These are phyloP conservation scores for Umbelopsis vinacea DNA, from an alignment of 192 early-diverging fungal species.

Conservation along the genomic window DNA sequence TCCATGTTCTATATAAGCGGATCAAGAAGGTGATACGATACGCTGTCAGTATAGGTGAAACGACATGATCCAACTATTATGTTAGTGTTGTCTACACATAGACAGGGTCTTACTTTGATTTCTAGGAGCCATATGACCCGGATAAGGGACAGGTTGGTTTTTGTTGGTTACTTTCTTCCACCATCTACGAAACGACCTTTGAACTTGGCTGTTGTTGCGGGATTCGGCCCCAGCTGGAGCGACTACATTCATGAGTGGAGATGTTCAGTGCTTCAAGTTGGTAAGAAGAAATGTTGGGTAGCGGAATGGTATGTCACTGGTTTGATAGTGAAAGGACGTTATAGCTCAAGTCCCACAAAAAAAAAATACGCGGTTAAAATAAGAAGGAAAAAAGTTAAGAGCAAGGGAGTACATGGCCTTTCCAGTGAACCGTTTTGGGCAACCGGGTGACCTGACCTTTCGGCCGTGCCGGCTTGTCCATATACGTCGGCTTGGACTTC, in stretches of 20 bases:
- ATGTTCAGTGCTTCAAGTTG: not conserved
- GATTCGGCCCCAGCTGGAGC: not conserved
- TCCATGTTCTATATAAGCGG: constrained; percentile 1
- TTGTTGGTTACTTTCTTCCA: constrained; percentile 22
- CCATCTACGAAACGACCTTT: constrained; percentile 4
- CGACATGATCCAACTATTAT: not conserved
- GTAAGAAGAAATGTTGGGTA: not conserved
- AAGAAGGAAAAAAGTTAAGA: not conserved
- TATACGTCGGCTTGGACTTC: not conserved
- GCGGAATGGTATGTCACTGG: not conserved
- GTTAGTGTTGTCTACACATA: constrained; percentile 12
- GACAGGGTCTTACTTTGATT: constrained; percentile 22
- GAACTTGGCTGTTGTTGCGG: not conserved
- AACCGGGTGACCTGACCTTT: constrained; percentile 1
- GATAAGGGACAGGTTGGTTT: constrained; percentile 19
- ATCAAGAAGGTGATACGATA: not conserved
- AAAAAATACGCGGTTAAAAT: not conserved
- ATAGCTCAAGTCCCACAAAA: not conserved
- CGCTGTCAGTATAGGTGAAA: not conserved
- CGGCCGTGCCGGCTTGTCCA: constrained; percentile 9
- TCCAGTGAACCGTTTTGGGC: not conserved
- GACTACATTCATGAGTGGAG: not conserved
- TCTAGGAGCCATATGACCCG: constrained; percentile 18
- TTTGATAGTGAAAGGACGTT: not conserved
- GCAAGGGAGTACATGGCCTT: not conserved